Base-by-base conservation (phyloP, 176 grass and related monocot species). In the Luzula sylvatica region DNA sequence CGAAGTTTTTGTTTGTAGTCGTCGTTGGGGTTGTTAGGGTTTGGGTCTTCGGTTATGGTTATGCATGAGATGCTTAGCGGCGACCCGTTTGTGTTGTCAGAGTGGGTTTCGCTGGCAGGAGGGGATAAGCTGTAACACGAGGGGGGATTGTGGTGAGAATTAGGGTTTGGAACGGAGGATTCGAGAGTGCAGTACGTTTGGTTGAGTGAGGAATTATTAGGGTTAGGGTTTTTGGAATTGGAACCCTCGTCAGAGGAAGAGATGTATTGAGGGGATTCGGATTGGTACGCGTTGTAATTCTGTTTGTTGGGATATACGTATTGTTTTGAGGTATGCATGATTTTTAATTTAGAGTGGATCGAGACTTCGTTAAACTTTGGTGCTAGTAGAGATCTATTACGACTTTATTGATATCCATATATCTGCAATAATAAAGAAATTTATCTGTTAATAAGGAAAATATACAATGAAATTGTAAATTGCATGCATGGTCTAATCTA, bases 51-150 rank as follows among this genome's bases (percentile, higher is more conserved):
- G 19, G 77, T 96, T 27, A 96, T 43, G 29, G 84, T 96, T 23
- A 96, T 23, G 44, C 90, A 95, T 13, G 88, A 94, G 35, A 51
- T 67, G 55, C 84, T 96, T 55, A 69, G 51, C 48, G 84, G 75
- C 30, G 90, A 96, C 57, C 81, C 81, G 23, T 82, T 82, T 30
- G 74, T 85, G 30, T 82, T 75, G 25, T 62, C 78, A 26, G 83
- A 83, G 52, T 87, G 28, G 3, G 29, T 72, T 60, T 80, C 72
- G 55, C 78, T 88, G 40, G 75, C 11, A 3, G 84, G 80, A 27
- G 76, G 41, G 20, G 69, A 73, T 38, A 61, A 68, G 65, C 55
- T 75, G 18, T 75, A 78, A 50, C 77, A 75, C 52, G 84, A 82
- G 40, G 80, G 61, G 52, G 74, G 89, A 46, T 80, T 76, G 23